These are phyloP conservation scores for Geotrichum reessii DNA, from an alignment of 1,139 yeast genomes.

Conservation along the genomic window DNA sequence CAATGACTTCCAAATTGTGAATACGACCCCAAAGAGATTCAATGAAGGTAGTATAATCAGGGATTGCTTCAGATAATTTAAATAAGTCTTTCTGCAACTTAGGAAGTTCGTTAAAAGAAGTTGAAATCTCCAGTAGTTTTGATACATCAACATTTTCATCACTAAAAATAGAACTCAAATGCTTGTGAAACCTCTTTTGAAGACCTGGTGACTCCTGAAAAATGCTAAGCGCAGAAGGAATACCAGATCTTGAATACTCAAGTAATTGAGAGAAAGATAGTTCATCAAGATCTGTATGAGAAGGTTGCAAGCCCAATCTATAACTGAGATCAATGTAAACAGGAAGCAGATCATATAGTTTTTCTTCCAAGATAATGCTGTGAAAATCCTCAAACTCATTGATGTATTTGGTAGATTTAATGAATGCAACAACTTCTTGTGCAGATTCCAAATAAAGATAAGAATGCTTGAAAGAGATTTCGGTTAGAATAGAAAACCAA, in stretches of 20 bases:
- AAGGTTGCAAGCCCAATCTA: background rate
- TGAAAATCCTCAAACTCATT: slow-evolving; percentile 4
- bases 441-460: slow-evolving; percentile 11
- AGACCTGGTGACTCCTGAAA: background rate
- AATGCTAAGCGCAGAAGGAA: slow-evolving; percentile 6
- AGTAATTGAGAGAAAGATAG: slow-evolving; percentile 4
- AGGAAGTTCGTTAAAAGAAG: slow-evolving; percentile 6
- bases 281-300: background rate
- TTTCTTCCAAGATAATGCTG: background rate
- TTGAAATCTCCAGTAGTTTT: background rate
- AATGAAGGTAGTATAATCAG: slow-evolving; percentile 1
- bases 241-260: slow-evolving; percentile 1
- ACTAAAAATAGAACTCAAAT: background rate
- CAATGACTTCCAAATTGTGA: background rate
- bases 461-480: background rate
- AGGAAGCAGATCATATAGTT: slow-evolving; percentile 3
- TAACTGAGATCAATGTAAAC: slow-evolving; percentile 11
- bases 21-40: slow-evolving; percentile 4
- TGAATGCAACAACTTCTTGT: slow-evolving; percentile 6
- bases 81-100: slow-evolving; percentile 1
- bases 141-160: background rate
- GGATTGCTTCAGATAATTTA: slow-evolving; percentile 2
- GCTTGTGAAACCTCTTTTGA: slow-evolving; percentile 1
- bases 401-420: slow-evolving; percentile 3
- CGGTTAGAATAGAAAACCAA: slow-evolving; percentile 14